These are phyloP conservation scores for Marchantia polymorpha DNA, from an alignment of 225 moss, liverwort and hornwort species.

Conservation along the genomic window DNA sequence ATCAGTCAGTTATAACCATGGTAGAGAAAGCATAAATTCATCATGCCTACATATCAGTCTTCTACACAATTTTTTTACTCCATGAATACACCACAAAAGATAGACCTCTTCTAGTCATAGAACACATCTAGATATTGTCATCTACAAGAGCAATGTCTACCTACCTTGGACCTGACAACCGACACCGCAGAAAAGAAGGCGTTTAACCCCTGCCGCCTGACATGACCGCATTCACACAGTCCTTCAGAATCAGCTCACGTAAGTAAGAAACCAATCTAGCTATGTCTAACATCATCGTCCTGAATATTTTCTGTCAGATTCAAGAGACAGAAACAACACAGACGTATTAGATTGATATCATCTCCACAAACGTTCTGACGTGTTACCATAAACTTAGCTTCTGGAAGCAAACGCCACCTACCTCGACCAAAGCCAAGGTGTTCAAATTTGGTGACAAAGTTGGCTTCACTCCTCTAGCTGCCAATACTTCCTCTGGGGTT, in stretches of 20 bases:
- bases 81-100: neutral
- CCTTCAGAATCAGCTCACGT: neutral
- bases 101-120: neutral
- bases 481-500: slow-evolving; percentile 90
- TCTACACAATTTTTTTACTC: too few relatives aligned
- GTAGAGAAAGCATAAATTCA: neutral
- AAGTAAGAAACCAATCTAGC: too few relatives aligned
- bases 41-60: neutral
- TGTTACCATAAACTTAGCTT: neutral
- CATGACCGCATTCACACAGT: neutral
- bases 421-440: slow-evolving; percentile 96
- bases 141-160: neutral
- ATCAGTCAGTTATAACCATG: neutral
- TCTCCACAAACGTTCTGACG: neutral
- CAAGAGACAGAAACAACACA: neutral
- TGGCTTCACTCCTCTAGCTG: slow-evolving; percentile 97
- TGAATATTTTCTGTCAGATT: neutral
- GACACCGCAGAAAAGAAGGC: slow-evolving; percentile 96
- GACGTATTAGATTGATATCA: neutral
- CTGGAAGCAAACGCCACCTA: slow-evolving; percentile 24
- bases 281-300: neutral
- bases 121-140: neutral
- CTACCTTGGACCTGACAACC: slow-evolving; percentile 99
- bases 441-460: slow-evolving; percentile 95
- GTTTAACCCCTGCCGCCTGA: slow-evolving; percentile 95